Percentiles rank a stretch among this genome's conserved stretches.
Conservation (phyloP, 2,329 filamentous ascomycete species). For the Penicillium sp. region DNA sequence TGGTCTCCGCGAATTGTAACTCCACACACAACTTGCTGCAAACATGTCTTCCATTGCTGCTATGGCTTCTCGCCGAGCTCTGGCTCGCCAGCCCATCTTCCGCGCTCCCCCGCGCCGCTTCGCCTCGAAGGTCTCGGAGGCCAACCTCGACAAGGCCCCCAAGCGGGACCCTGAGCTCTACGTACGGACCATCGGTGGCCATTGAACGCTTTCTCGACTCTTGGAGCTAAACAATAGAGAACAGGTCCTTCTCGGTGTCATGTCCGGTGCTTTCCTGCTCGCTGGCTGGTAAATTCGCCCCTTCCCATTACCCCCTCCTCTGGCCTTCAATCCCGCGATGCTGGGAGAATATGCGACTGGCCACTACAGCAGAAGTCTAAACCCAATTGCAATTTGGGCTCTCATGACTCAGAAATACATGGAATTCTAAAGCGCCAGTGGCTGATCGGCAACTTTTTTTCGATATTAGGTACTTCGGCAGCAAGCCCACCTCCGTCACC, state of each 20-base stretch:
- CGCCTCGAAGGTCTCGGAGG: conserved; percentile 43
- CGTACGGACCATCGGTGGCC: conserved; percentile 44
- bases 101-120: conserved; percentile 38
- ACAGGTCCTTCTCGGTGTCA: conserved; percentile 84
- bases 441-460: conserved; percentile 7
- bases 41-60: conserved; percentile 41
- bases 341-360: conserved; percentile 56
- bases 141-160: conserved; percentile 55
- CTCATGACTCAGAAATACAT: not conserved
- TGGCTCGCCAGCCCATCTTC: conserved; percentile 37
- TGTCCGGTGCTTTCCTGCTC: conserved; percentile 79
- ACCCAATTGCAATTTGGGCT: too few species aligned
- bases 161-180: conserved; percentile 70
- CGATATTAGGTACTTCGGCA: conserved; percentile 52
- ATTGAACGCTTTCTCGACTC: conserved; percentile 5
- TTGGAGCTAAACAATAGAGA: conserved; percentile 12
- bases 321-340: conserved; percentile 9
- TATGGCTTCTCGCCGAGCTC: conserved; percentile 37
- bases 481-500: conserved; percentile 75
- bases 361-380: too few species aligned
- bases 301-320: conserved; percentile 7
- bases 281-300: conserved; percentile 61
- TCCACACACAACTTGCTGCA: conserved; percentile 16
- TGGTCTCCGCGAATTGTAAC: conserved; percentile 14
- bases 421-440: not conserved